Percentiles rank a stretch among this genome's conserved stretches.
Evolutionary conservation across 495 filamentous ascomycete genomes (phyloP).

Genomic region (Xylaria venustula): DNA sequence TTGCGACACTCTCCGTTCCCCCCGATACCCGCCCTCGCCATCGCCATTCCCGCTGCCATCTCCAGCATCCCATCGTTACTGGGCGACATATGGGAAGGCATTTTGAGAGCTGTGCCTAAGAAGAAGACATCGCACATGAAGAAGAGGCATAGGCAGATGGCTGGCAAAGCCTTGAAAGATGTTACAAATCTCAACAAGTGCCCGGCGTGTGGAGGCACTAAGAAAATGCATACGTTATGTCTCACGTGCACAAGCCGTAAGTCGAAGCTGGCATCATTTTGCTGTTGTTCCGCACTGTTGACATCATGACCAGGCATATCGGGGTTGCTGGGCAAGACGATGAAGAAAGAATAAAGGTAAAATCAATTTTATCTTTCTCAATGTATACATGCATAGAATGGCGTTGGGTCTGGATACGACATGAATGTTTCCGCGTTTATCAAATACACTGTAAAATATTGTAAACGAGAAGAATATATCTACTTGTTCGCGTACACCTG

Average conservation of each 20-base stretch:
- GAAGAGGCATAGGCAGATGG: constrained; percentile 88
- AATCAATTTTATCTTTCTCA: background rate
- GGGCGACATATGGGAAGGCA: constrained; percentile 82
- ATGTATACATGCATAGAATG: constrained; percentile 7
- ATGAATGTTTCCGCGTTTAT: background rate
- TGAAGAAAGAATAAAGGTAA: constrained; percentile 9
- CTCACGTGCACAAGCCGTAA: constrained; percentile 62
- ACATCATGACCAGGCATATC: constrained; percentile 8
- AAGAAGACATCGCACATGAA: constrained; percentile 99
- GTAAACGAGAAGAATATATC: constrained; percentile 1
- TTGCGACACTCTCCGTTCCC: constrained; percentile 33
- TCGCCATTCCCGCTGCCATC: constrained; percentile 56
- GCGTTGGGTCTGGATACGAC: constrained; percentile 4
- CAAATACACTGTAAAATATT: constrained; percentile 9
- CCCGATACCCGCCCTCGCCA: constrained; percentile 47
- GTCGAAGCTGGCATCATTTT: constrained; percentile 8
- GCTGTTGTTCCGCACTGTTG: background rate
- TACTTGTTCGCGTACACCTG: background rate
- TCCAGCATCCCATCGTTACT: constrained; percentile 55
- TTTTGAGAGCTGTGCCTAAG: constrained; percentile 92
- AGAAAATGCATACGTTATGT: constrained; percentile 85
- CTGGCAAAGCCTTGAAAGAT: constrained; percentile 90
- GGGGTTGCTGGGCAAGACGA: background rate
- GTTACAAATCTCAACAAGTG: constrained; percentile 82
- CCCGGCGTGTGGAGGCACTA: constrained; percentile 80